Evolutionary conservation across 768 basidiomycete genomes (phyloP).

Genomic region (Suillus tomentosus): DNA sequence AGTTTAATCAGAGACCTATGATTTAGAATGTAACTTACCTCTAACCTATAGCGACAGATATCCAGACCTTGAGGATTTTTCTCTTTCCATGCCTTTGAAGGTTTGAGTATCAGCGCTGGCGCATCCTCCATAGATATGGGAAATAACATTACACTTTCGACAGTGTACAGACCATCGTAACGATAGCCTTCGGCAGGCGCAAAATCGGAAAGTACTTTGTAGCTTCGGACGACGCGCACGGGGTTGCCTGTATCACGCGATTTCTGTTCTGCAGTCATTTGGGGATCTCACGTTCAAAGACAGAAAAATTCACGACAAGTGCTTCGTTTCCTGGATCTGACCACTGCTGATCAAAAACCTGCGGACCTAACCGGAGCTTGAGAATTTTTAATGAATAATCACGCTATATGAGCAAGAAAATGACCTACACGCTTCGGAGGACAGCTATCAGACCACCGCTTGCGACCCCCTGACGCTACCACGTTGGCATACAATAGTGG

Average conservation of each 20-base stretch:
- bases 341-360: slow-evolving; percentile 28
- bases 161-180: slow-evolving; percentile 34
- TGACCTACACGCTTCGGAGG: slow-evolving; percentile 29
- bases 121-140: not conserved
- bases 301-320: slow-evolving; percentile 19
- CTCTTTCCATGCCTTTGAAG: slow-evolving; percentile 25
- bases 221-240: slow-evolving; percentile 31
- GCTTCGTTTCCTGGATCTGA: slow-evolving; percentile 14
- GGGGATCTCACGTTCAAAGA: not conserved
- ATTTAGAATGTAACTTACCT: slow-evolving; percentile 16
- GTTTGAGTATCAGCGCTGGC: not conserved
- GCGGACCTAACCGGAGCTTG: slow-evolving; percentile 26
- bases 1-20: not conserved
- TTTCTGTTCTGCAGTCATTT: slow-evolving; percentile 16
- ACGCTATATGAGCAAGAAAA: not conserved
- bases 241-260: slow-evolving; percentile 24
- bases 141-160: slow-evolving; percentile 21
- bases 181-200: slow-evolving; percentile 29
- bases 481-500: not conserved
- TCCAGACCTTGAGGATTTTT: slow-evolving; percentile 17
- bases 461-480: slow-evolving; percentile 21
- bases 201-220: slow-evolving; percentile 23
- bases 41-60: slow-evolving; percentile 30
- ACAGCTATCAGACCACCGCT: not conserved
- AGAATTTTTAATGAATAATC: not conserved